Base-by-base conservation (phyloP, 169 alveolate genomes). In the Hepatocystis sp. region DNA sequence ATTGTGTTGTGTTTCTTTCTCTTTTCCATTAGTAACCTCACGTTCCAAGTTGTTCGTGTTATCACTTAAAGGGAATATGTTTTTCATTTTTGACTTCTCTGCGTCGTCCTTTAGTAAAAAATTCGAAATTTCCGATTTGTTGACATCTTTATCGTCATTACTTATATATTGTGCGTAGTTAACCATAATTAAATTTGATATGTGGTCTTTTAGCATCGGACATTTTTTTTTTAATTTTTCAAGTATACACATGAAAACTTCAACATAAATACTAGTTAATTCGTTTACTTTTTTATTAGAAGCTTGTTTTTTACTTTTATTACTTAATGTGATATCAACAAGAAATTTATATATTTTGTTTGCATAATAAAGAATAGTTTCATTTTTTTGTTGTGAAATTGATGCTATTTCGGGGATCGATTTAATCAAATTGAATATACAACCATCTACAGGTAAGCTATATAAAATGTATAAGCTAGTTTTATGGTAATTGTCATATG, bases 181-280 rank as follows among this genome's bases (percentile, higher is more conserved):
- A 0, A 60, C 25, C 58, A 23, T 81, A 34, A 81, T 51, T 28
- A 28, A 34, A n/a, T 61, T 36, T 25, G 89, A 30, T 63, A 81
- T 49, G 40, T 81, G 89, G 10, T 81, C 84, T 51, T 63, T 81
- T 36, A 64, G 23, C 8, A 30, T 32, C 19, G 89, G 89, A 27
- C 81, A 81, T 39, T 81, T 63, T 17, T 30, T 61, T 64, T 81
- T 81, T 49, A 81, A 42, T 36, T 81, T 81, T 63, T 81, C 89
- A 27, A 81, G 47, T 49, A 81, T 81, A 66, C 89, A 81, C n/a
- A 81, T 28, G 63, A 81, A 81, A n/a, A 81, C 89, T 63, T 81
- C 89, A 17, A 81, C 17, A 44, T 81, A 81, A 5, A 81, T 63
- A 4, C 89, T 84, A 19, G 84, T 23, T 10, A 56, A 58, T 39